Evolutionary conservation across 208 protist genomes (phyloP), one percentile per base, ranked within the genome.

Genomic region (Trypanosomatidae sp.): DNA sequence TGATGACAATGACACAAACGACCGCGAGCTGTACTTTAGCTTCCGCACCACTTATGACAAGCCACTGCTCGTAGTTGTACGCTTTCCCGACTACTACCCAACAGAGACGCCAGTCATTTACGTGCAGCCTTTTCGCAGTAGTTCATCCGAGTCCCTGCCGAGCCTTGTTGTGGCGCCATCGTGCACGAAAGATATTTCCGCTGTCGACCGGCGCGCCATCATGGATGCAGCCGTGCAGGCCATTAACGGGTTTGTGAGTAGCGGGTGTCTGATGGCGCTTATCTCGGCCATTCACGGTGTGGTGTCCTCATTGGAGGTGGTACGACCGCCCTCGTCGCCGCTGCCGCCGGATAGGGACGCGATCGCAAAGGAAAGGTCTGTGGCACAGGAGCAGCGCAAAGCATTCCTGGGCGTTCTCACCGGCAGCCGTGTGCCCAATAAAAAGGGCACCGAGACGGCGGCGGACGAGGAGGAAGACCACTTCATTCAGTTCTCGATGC

Each of bases 21-120:
- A 91, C 47, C 66, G 77, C 15, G 85, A 97, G 69, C 30, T 95
- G 1, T 87, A 88, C 77, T 92, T 97, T 46, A 73, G 68, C 59
- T 93, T 95, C 70, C 73, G 46, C 30, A 89, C 89, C 15, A 73
- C 72, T 17, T 76, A 89, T 36, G 77, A 87, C 13, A 80, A 82
- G 64, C 71, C 66, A 67, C 70, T 95, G 22, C 79, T 93, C 2
- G 77, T 90, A 13, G 81, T 79, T 36, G 69, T 97, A 62, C 86
- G 88, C 39, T 79, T 97, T 25, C 88, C 91, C 0, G 83, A 89
- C 71, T 82, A 88, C 64, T 97, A 97, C 74, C 93, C 93, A 41
- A 69, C 59, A 17, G 88, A 97, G 73, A 85, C 91, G 22, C 93
- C 93, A 9, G 65, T 79, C 25, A 50, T 97, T 15, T 88, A 86